Evolutionary conservation across 176 grass and related monocot species (phyloP).

Genomic region (Neostapfia colusana): DNA sequence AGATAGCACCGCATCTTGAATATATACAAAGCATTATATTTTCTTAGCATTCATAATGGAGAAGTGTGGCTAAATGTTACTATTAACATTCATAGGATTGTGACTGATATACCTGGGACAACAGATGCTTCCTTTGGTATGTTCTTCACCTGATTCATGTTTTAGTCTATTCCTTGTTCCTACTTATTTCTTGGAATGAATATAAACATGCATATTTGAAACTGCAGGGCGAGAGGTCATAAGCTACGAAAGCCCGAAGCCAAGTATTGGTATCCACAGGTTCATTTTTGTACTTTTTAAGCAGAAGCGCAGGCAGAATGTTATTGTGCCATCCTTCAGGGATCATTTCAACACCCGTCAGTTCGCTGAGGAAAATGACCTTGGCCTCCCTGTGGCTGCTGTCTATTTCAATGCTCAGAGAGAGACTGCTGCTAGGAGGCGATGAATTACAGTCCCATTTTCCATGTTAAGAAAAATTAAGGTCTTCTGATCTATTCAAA

Average conservation of each 20-base stretch:
- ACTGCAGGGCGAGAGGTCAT: constrained; percentile 62
- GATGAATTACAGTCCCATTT: constrained; percentile 34
- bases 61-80: constrained; percentile 35
- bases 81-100: constrained; percentile 65
- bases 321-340: constrained; percentile 47
- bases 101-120: constrained; percentile 91
- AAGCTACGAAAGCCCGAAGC: constrained; percentile 81
- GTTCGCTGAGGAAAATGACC: constrained; percentile 78
- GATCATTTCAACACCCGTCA: constrained; percentile 77
- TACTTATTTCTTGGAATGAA: constrained; percentile 21
- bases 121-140: constrained; percentile 88
- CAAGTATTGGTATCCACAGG: constrained; percentile 89
- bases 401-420: constrained; percentile 92
- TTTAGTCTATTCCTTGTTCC: background rate
- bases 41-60: background rate
- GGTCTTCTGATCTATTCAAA: background rate
- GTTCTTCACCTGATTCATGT: constrained; percentile 28
- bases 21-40: constrained; percentile 11
- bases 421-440: constrained; percentile 83
- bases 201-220: background rate
- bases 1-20: constrained; percentile 12
- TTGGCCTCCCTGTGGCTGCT: constrained; percentile 81
- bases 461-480: constrained; percentile 25
- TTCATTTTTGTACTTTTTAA: constrained; percentile 94
- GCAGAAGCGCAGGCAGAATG: constrained; percentile 62